phyloP scores from a whole-genome alignment of 164 flowering plant species.

The Stephania japonica region DNA sequence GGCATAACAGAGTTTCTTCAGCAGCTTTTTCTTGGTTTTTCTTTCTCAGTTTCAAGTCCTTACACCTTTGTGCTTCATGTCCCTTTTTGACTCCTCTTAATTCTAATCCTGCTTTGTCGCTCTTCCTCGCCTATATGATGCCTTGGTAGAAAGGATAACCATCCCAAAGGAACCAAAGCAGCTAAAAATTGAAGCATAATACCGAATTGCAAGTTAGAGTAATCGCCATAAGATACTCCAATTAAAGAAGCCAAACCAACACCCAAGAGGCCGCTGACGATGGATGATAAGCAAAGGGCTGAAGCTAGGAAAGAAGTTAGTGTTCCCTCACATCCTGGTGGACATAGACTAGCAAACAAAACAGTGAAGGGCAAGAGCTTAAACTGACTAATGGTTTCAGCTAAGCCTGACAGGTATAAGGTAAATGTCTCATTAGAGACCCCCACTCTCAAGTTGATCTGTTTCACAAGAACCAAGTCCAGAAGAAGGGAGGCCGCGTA shows the following conservation, averaged over 20 bases:
- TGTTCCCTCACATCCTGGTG: constrained; percentile 81
- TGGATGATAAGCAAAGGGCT: constrained; percentile 57
- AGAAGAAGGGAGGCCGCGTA: constrained; percentile 67
- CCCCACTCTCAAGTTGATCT: constrained; percentile 59
- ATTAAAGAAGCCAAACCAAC: constrained; percentile 61
- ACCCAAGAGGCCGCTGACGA: constrained; percentile 67
- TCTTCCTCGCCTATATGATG: constrained; percentile 24
- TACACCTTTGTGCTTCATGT: not conserved
- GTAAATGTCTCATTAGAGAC: constrained; percentile 62
- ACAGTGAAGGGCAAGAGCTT: constrained; percentile 76
- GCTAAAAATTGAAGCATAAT: constrained; percentile 64
- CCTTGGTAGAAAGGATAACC: constrained; percentile 50
- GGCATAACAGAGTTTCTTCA: too few relatives aligned
- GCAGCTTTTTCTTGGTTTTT: too few relatives aligned
- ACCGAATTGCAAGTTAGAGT: constrained; percentile 55
- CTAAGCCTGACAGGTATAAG: constrained; percentile 68
- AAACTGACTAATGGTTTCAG: constrained; percentile 72
- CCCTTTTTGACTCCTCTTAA: constrained; percentile 39
- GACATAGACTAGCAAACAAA: constrained; percentile 65
- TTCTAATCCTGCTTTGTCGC: constrained; percentile 36
- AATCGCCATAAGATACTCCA: constrained; percentile 56
- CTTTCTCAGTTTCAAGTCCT: too few relatives aligned
- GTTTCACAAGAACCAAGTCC: constrained; percentile 64
- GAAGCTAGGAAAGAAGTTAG: constrained; percentile 77
- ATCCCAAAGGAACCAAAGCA: constrained; percentile 60